These are phyloP conservation scores for Arachnopeziza araneosa DNA, from an alignment of 2,329 filamentous ascomycete genomes.

Conservation along the genomic window DNA sequence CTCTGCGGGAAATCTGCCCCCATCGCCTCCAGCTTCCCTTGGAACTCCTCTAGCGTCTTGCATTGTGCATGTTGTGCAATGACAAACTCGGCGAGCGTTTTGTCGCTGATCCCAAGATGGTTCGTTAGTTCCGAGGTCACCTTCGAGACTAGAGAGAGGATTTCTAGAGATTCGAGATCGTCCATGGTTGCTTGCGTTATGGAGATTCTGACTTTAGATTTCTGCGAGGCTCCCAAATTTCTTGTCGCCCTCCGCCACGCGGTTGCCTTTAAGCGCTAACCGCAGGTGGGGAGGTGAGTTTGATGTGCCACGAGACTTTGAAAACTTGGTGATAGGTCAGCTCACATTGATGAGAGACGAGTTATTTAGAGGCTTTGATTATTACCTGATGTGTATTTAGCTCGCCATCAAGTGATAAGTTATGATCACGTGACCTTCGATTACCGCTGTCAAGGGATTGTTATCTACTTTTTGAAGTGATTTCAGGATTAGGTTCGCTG, in stretches of 20 bases:
- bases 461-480: too few relatives aligned
- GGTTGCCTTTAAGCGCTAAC: not conserved
- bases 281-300: not conserved
- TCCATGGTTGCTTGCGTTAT: conserved; percentile 26
- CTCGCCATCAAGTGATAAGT: too few relatives aligned
- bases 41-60: conserved; percentile 66
- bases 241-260: not conserved
- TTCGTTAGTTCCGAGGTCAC: conserved; percentile 93
- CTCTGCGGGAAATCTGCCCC: conserved; percentile 80
- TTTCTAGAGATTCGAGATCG: conserved; percentile 84
- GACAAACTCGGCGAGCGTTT: conserved; percentile 92
- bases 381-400: too few relatives aligned
- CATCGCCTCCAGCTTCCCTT: conserved; percentile 65
- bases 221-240: not conserved
- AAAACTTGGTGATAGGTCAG: too few relatives aligned
- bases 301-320: too few relatives aligned
- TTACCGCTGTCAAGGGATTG: too few relatives aligned
- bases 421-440: too few relatives aligned
- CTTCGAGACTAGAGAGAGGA: conserved; percentile 89
- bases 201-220: not conserved
- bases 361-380: too few relatives aligned
- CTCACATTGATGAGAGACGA: too few relatives aligned
- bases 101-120: conserved; percentile 85
- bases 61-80: conserved; percentile 83
- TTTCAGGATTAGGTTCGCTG: too few relatives aligned